A percentile compares a stretch with the other conserved stretches of the same genome.
Evolutionary conservation across 306 rosid species (phyloP).

Genomic region (Abrus precatorius): DNA sequence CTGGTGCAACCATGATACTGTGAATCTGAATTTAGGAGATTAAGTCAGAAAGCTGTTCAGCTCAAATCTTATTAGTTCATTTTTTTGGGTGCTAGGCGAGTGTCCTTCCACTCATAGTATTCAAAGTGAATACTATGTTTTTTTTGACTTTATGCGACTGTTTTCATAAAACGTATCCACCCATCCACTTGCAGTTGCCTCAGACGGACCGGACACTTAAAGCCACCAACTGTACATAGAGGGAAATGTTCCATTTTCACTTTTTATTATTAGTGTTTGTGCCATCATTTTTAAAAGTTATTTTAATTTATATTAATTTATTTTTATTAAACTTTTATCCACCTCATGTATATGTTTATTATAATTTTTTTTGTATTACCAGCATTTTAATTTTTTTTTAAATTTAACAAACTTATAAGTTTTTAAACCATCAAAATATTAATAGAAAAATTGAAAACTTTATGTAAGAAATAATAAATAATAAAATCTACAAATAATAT

Average conservation of each 20-base stretch:
- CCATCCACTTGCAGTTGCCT: conserved; percentile 25
- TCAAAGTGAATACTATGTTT: conserved; percentile 24
- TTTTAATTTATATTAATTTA: background rate
- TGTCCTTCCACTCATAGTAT: conserved; percentile 14
- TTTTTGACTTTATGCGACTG: conserved; percentile 5
- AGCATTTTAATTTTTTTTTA: no score
- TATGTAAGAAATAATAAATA: no score
- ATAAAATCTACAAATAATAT: no score
- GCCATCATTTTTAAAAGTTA: no score
- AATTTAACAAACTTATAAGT: no score
- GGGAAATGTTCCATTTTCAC: background rate
- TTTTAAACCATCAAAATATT: no score
- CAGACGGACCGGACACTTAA: background rate
- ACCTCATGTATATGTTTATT: no score
- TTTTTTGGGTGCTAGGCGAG: background rate
- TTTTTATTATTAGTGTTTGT: background rate
- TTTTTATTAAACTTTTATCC: no score
- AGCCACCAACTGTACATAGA: background rate
- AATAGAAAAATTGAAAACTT: no score
- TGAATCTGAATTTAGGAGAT: conserved; percentile 58
- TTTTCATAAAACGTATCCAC: background rate
- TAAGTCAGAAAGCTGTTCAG: background rate
- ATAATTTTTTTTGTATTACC: no score
- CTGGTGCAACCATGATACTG: conserved; percentile 45
- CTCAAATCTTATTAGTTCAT: background rate